Evolutionary conservation across 495 filamentous ascomycete genomes (phyloP).

Genomic region (Chaetomium cochliodes): DNA sequence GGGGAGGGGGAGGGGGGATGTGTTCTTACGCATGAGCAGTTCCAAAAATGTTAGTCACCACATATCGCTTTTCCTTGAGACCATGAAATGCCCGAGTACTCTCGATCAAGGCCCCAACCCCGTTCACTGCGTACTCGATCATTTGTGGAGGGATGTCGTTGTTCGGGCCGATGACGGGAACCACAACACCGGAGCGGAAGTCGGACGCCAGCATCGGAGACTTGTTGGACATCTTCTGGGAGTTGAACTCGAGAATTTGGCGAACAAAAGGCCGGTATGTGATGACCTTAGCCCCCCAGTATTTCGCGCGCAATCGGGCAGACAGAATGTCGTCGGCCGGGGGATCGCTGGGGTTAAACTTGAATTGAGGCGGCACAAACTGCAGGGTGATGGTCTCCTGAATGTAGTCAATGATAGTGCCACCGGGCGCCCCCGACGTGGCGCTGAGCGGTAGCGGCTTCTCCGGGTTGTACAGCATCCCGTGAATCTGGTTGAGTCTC

Average conservation of each 20-base stretch:
- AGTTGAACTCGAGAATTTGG: slow-evolving; percentile 56
- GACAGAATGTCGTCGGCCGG: slow-evolving; percentile 74
- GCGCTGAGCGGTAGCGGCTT: slow-evolving; percentile 21
- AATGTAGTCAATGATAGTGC: slow-evolving; percentile 51
- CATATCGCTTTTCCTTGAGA: slow-evolving; percentile 60
- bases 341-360: slow-evolving; percentile 65
- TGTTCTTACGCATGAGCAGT: slow-evolving; percentile 89
- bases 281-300: slow-evolving; percentile 88
- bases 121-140: slow-evolving; percentile 52
- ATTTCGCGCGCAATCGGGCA: slow-evolving; percentile 87
- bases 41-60: slow-evolving; percentile 92
- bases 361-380: slow-evolving; percentile 45
- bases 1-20: slow-evolving; percentile 5
- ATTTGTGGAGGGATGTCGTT: slow-evolving; percentile 49
- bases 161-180: slow-evolving; percentile 26
- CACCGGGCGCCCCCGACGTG: slow-evolving; percentile 11
- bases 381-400: slow-evolving; percentile 45
- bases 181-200: slow-evolving; percentile 17
- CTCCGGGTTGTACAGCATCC: slow-evolving; percentile 69
- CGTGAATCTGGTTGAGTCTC: slow-evolving; percentile 79
- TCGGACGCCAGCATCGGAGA: slow-evolving; percentile 28
- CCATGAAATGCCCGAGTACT: slow-evolving; percentile 88
- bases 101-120: slow-evolving; percentile 71
- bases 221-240: slow-evolving; percentile 28
- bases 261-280: slow-evolving; percentile 80